phyloP scores from a whole-genome alignment of 2,329 filamentous ascomycete genomes.

The Talaromyces albobiverticillius region DNA sequence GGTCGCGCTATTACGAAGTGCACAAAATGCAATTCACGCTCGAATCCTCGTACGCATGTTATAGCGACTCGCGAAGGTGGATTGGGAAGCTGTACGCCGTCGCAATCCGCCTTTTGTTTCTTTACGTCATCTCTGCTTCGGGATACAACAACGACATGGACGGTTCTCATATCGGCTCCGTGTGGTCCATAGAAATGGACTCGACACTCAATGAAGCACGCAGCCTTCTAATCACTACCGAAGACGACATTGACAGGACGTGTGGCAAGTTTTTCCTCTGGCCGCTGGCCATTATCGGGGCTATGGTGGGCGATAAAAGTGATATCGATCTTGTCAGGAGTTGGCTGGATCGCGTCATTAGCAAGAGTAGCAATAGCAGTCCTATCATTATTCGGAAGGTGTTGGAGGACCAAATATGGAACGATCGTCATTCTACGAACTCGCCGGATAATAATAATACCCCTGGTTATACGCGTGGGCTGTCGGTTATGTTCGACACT shows the following conservation, averaged over 20 bases:
- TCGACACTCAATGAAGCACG: conserved; percentile 1
- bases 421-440: not conserved
- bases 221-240: conserved; percentile 7
- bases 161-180: not conserved
- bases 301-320: conserved; percentile 1
- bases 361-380: conserved; percentile 8
- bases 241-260: conserved; percentile 6
- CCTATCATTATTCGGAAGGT: conserved; percentile 8
- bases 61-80: conserved; percentile 11
- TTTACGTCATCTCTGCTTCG: conserved; percentile 2
- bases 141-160: not conserved
- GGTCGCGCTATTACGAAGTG: conserved; percentile 10
- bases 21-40: conserved; percentile 3
- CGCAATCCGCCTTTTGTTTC: conserved; percentile 11
- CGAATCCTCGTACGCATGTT: not conserved
- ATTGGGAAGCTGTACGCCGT: conserved; percentile 12
- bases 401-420: conserved; percentile 9
- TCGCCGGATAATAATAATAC: not conserved
- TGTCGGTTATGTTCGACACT: conserved; percentile 9
- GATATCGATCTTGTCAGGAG: conserved; percentile 5
- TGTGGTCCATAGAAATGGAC: not conserved
- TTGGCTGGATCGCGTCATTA: conserved; percentile 11
- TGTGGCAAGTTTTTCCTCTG: conserved; percentile 14
- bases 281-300: conserved; percentile 12
- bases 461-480: not conserved